Evolutionary conservation across 106 monocot species (phyloP).

Genomic region (Narthecium ossifragum): DNA sequence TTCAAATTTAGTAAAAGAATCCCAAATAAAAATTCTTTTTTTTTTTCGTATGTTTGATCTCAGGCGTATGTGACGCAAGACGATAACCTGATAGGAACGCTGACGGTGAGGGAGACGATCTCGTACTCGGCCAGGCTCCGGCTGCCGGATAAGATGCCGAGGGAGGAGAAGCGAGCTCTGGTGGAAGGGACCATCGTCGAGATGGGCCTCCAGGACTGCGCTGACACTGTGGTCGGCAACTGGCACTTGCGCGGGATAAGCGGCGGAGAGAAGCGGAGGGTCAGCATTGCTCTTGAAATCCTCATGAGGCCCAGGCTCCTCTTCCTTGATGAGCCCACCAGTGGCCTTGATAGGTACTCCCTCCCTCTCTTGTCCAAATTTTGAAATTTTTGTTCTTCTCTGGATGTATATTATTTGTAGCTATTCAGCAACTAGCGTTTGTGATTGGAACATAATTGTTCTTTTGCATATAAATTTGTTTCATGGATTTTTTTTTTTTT

Average conservation of each 20-base stretch:
- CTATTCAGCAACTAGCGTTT: too few species aligned
- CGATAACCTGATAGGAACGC: slow-evolving; percentile 69
- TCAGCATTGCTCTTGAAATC: slow-evolving; percentile 95
- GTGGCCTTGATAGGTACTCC: slow-evolving; percentile 91
- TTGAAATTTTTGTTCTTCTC: neutral
- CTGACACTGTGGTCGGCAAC: slow-evolving; percentile 69
- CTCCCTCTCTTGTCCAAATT: too few species aligned
- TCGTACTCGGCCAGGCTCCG: slow-evolving; percentile 64
- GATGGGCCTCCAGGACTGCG: slow-evolving; percentile 84
- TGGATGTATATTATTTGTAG: neutral
- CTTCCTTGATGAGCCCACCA: slow-evolving; percentile 97
- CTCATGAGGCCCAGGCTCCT: slow-evolving; percentile 91
- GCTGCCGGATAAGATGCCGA: slow-evolving; percentile 69
- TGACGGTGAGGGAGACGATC: slow-evolving; percentile 87
- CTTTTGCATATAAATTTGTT: too few species aligned
- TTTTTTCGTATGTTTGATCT: neutral
- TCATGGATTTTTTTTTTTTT: neutral
- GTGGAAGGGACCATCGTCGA: slow-evolving; percentile 73
- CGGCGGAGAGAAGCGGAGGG: slow-evolving; percentile 92
- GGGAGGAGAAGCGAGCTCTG: slow-evolving; percentile 56
- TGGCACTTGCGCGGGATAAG: slow-evolving; percentile 85
- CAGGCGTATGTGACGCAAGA: slow-evolving; percentile 94
- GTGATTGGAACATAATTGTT: too few species aligned
- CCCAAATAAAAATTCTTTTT: neutral
- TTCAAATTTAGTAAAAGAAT: too few species aligned